Conservation (phyloP, 208 protist genomes). For the Trichomonas vaginalis region DNA sequence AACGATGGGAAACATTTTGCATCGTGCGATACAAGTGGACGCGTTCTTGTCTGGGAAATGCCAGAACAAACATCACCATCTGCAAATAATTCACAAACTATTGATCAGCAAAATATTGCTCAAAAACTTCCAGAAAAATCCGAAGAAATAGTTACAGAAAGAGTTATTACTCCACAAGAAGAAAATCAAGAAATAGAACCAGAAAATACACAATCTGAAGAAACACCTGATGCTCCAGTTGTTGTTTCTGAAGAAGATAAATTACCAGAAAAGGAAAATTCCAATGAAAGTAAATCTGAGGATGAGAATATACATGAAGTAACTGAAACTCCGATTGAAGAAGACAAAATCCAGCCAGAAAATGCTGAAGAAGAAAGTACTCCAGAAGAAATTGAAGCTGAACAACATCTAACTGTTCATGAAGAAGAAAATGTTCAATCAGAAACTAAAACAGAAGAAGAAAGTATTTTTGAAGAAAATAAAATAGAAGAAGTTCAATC, state of each 20-base stretch:
- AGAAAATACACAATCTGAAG: neutral
- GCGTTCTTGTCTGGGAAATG: neutral
- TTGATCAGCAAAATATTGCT: neutral
- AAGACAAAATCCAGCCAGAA: neutral
- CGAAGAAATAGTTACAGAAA: no score
- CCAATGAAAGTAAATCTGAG: no score
- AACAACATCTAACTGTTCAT: no score
- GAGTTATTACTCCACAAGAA: no score
- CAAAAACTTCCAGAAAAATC: neutral
- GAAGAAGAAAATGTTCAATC: neutral
- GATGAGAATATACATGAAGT: no score
- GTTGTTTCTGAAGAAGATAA: neutral
- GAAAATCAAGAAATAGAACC: no score
- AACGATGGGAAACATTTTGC: neutral
- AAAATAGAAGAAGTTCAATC: no score
- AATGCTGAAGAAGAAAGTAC: neutral
- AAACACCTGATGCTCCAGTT: neutral
- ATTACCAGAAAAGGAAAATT: neutral
- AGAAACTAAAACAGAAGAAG: neutral
- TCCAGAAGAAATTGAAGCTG: no score
- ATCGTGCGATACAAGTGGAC: neutral
- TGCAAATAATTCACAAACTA: neutral
- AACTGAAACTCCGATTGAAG: no score
- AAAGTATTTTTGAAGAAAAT: neutral
- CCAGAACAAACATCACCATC: neutral